A percentile compares a stretch with the other conserved stretches of the same genome.
Evolutionary conservation across 139 green algal species (phyloP).

Genomic region (Tetratostichococcus sp.): DNA sequence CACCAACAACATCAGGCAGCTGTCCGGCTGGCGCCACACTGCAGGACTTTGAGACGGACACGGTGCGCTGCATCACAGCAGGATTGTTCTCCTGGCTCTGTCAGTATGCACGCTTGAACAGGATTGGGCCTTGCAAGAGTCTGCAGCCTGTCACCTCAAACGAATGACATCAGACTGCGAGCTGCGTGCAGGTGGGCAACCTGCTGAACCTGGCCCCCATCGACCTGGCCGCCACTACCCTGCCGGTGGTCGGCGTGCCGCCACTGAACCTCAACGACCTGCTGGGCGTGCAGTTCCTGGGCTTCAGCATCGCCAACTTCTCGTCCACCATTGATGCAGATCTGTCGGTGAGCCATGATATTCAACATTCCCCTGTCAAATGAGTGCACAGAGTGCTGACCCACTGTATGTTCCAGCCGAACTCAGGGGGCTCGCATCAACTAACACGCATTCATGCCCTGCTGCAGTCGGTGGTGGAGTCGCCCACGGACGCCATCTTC

Average conservation of each 20-base stretch:
- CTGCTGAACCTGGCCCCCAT: neutral
- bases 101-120: too few species aligned
- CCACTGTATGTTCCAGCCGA: too few species aligned
- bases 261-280: too few species aligned
- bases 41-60: neutral
- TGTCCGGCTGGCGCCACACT: neutral
- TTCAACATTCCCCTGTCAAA: neutral
- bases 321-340: neutral
- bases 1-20: neutral
- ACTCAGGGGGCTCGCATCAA: too few species aligned
- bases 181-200: neutral
- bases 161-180: neutral
- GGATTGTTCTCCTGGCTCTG: too few species aligned
- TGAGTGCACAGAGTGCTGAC: too few species aligned
- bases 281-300: too few species aligned
- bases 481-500: neutral
- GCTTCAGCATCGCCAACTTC: neutral
- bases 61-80: neutral
- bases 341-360: too few species aligned
- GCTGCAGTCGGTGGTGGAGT: neutral
- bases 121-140: neutral
- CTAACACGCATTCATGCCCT: too few species aligned
- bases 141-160: neutral
- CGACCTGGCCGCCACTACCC: neutral
- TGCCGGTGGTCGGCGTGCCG: too few species aligned